Percentiles rank a stretch among this genome's conserved stretches.
Conservation (phyloP, 805 yeast genomes). For the Lipomyces oligophaga region DNA sequence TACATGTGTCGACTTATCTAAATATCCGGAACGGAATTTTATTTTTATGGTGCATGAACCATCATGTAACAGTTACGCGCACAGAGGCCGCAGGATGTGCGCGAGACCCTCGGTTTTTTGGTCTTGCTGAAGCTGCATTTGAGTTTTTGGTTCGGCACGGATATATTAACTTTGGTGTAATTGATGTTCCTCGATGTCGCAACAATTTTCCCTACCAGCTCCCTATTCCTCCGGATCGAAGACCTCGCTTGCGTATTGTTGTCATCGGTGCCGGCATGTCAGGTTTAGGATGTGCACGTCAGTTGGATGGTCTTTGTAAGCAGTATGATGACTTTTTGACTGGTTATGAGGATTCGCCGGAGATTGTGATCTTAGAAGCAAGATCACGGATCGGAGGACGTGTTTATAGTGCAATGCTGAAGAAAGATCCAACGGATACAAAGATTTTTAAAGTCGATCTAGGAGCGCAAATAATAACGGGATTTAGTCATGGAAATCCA, state of each 20-base stretch:
- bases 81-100: slow-evolving; percentile 45
- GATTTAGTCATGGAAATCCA: slow-evolving; percentile 44
- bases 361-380: slow-evolving; percentile 41
- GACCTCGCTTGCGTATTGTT: slow-evolving; percentile 49
- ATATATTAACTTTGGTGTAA: slow-evolving; percentile 43
- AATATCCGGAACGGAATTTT: slow-evolving; percentile 44
- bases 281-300: slow-evolving; percentile 94
- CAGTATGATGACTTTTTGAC: slow-evolving; percentile 37
- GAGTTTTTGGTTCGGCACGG: slow-evolving; percentile 44
- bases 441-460: slow-evolving; percentile 36
- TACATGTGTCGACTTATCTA: slow-evolving; percentile 43
- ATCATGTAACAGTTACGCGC: slow-evolving; percentile 41
- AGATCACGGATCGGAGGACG: slow-evolving; percentile 44
- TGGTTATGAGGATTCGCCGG: slow-evolving; percentile 42
- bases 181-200: slow-evolving; percentile 33
- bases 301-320: slow-evolving; percentile 63
- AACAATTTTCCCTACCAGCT: slow-evolving; percentile 23
- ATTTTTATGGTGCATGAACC: slow-evolving; percentile 43
- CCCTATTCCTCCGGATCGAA: slow-evolving; percentile 30
- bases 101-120: slow-evolving; percentile 39
- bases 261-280: slow-evolving; percentile 97
- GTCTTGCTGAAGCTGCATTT: slow-evolving; percentile 43
- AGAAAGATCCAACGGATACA: slow-evolving; percentile 11
- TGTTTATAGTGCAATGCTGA: slow-evolving; percentile 38
- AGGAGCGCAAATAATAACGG: slow-evolving; percentile 40